Evolutionary conservation across 192 early-diverging fungal species (phyloP).

Genomic region (Backusella psychrophila): DNA sequence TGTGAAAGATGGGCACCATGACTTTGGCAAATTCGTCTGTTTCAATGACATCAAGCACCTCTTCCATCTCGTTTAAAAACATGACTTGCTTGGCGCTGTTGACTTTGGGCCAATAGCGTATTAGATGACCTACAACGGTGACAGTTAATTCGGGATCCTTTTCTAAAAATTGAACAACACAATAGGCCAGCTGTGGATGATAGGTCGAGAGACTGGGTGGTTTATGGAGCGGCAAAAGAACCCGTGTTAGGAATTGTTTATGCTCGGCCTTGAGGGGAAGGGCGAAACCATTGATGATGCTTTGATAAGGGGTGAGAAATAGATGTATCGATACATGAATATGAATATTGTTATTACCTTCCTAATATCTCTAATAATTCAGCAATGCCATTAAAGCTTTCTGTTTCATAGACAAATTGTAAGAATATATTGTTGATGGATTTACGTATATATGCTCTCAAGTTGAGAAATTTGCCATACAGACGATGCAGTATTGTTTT

Average conservation of each 20-base stretch:
- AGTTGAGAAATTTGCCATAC: conserved; percentile 97
- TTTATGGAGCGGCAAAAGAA: conserved; percentile 96
- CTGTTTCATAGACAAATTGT: conserved; percentile 96
- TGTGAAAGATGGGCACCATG: conserved; percentile 89
- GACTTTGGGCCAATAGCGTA: conserved; percentile 98
- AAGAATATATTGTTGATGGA: conserved; percentile 99
- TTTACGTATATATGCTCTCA: conserved; percentile 94
- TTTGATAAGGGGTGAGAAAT: conserved; percentile 26
- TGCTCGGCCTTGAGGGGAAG: conserved; percentile 99
- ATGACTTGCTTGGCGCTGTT: conserved; percentile 99
- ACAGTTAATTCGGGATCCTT: conserved; percentile 93
- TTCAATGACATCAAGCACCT: conserved; percentile 95
- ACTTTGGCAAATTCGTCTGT: conserved; percentile 88
- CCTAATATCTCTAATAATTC: conserved; percentile 98
- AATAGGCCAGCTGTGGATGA: conserved; percentile 96
- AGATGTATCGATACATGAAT: no score
- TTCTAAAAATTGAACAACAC: conserved; percentile 98
- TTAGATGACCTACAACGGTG: conserved; percentile 87
- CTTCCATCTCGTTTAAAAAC: conserved; percentile 98
- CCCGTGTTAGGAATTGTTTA: conserved; percentile 90
- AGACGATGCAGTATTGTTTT: conserved; percentile 98
- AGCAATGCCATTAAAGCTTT: conserved; percentile 96
- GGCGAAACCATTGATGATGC: conserved; percentile 99
- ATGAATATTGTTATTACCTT: conserved; percentile 52
- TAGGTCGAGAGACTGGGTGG: conserved; percentile 91